A percentile compares a stretch with the other conserved stretches of the same genome.
phyloP scores from a whole-genome alignment of 2,329 filamentous ascomycete genomes.

The Lachnellula arida region DNA sequence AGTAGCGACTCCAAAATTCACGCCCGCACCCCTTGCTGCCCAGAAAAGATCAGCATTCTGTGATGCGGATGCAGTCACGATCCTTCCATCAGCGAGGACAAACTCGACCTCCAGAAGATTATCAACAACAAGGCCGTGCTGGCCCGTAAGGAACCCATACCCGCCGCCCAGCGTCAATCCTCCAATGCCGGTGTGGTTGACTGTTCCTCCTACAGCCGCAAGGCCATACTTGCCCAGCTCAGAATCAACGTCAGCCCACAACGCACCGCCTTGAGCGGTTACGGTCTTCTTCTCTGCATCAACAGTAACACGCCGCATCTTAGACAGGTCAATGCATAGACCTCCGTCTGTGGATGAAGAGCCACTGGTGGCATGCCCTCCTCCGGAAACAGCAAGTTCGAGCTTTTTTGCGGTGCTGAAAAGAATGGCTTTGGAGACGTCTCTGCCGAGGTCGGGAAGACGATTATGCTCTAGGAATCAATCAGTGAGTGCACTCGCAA shows the following conservation, averaged over 20 bases:
- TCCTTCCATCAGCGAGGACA: conserved; percentile 31
- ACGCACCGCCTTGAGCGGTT: conserved; percentile 19
- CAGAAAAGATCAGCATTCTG: conserved; percentile 33
- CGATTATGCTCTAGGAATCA: conserved; percentile 15
- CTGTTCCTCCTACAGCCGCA: conserved; percentile 23
- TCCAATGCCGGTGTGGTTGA: conserved; percentile 19
- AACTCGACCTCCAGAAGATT: conserved; percentile 22
- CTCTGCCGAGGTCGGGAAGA: conserved; percentile 14
- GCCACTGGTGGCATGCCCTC: conserved; percentile 18
- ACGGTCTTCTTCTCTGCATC: conserved; percentile 13
- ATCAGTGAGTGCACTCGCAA: not conserved
- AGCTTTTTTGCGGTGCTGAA: conserved; percentile 12
- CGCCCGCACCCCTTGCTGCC: conserved; percentile 32
- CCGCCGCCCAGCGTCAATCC: conserved; percentile 22
- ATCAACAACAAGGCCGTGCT: conserved; percentile 22
- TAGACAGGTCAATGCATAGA: conserved; percentile 20
- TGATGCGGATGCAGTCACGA: conserved; percentile 21
- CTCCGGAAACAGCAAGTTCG: conserved; percentile 17
- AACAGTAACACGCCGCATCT: conserved; percentile 17
- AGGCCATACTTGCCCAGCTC: conserved; percentile 15
- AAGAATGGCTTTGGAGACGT: conserved; percentile 15
- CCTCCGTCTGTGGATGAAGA: conserved; percentile 20
- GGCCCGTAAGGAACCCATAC: conserved; percentile 51
- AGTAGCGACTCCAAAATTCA: conserved; percentile 17
- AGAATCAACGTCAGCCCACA: conserved; percentile 24